Evolutionary conservation across 1,284 basidiomycete genomes (phyloP).

Genomic region (Amylostereum areolatum): DNA sequence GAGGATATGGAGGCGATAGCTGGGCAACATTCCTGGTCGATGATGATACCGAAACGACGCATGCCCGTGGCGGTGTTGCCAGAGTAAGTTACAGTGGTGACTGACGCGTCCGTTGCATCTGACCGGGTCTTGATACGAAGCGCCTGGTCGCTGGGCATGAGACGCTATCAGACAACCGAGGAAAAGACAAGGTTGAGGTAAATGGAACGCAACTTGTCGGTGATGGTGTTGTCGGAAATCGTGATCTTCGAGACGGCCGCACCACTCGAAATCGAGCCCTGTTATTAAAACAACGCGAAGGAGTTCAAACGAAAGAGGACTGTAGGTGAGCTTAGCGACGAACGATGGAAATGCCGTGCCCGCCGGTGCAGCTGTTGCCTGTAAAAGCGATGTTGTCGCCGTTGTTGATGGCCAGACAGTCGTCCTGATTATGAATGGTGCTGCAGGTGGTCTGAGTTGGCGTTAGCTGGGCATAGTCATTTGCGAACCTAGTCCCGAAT

Average conservation of each 20-base stretch:
- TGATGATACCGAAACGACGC: constrained; percentile 30
- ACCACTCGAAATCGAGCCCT: constrained; percentile 45
- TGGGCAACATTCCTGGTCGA: constrained; percentile 25
- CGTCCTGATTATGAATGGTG: constrained; percentile 38
- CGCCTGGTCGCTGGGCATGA: constrained; percentile 27
- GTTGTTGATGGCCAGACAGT: constrained; percentile 56
- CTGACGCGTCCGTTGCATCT: constrained; percentile 26
- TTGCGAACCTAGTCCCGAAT: constrained; percentile 32
- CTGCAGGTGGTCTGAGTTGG: not conserved
- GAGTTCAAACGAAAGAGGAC: not conserved
- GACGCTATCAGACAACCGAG: not conserved
- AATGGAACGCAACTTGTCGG: constrained; percentile 17
- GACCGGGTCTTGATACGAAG: constrained; percentile 35
- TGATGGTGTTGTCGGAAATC: constrained; percentile 40
- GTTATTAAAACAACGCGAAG: not conserved
- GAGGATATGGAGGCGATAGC: not conserved
- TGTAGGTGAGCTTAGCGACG: not conserved
- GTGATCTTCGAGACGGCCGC: constrained; percentile 39
- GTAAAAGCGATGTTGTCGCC: constrained; percentile 51
- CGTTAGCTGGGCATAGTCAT: not conserved
- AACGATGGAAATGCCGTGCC: constrained; percentile 55
- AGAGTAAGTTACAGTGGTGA: constrained; percentile 31
- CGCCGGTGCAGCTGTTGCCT: constrained; percentile 45
- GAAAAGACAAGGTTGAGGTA: not conserved
- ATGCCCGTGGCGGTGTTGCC: constrained; percentile 21